phyloP scores from a whole-genome alignment of 225 moss, liverwort and hornwort species.

The Rhytidiadelphus loreus region DNA sequence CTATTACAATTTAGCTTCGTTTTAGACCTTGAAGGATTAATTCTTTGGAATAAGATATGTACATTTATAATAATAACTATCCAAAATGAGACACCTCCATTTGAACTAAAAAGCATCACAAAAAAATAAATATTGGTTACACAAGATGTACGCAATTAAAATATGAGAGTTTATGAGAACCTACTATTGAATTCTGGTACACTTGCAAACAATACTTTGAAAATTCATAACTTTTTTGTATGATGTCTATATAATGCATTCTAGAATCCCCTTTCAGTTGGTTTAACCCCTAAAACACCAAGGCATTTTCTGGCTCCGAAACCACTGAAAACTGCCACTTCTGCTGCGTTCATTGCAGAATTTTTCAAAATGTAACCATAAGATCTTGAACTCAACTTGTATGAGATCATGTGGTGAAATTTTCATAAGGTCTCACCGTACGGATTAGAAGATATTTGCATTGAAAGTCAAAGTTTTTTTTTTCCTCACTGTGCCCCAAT shows the following conservation, averaged over 20 bases:
- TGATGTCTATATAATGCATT: not conserved
- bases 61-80: not conserved
- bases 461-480: too few relatives aligned
- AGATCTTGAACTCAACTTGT: too few relatives aligned
- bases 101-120: not conserved
- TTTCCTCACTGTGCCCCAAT: too few relatives aligned
- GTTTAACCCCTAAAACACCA: too few relatives aligned
- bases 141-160: not conserved
- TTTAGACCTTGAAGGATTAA: rapidly evolving
- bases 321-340: too few relatives aligned
- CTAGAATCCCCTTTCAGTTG: not conserved
- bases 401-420: too few relatives aligned
- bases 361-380: too few relatives aligned
- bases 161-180: not conserved
- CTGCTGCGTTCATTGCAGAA: too few relatives aligned
- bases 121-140: not conserved
- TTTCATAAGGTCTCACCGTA: too few relatives aligned
- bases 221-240: not conserved
- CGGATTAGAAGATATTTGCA: too few relatives aligned
- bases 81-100: not conserved
- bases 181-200: rapidly evolving
- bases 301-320: too few relatives aligned
- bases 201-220: rapidly evolving
- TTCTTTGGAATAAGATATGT: not conserved
- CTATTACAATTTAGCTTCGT: rapidly evolving